Base-by-base conservation (phyloP, 345 rosid species). In the Lagerstroemia speciosa region DNA sequence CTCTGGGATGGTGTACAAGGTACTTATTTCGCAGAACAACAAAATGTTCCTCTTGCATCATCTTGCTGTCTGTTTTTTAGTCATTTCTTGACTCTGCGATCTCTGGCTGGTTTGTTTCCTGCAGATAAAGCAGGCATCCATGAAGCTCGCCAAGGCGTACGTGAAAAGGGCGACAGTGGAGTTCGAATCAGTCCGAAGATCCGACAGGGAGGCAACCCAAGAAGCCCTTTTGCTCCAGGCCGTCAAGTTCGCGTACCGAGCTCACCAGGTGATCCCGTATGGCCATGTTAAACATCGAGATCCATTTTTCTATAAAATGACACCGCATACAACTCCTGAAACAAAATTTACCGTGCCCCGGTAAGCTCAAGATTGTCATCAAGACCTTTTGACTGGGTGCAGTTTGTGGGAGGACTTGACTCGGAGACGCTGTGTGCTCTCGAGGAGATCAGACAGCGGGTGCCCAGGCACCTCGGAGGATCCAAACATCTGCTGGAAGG, bases 351-450 rank as follows among this genome's bases (percentile, higher is more conserved):
- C n/a, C n/a, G n/a, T n/a, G n/a, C n/a, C n/a, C n/a, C 29, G 29
- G 2, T 14, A 58, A 27, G 63, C n/a, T 58, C 63, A 16, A 58
- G 63, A 20, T 29, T 19, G 16, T 58, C 3, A 30, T 2, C 27
- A 26, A 26, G 17, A 69, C n/a, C 19, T 16, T 20, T 30, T 38
- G 22, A 19, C 22, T n/a, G n/a, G 45, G 19, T 73, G 76, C 86
- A 87, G 98, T 87, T 92, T 84, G 88, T 86, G 2, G 96, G 98
- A 72, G 94, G 87, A 64, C 88, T 92, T n/a, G 98, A 92, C 75
- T 85, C 94, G 38, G 96, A 92, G 81, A 87, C 98, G 12, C 45
- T 92, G 76, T 79, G 94, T 29, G 88, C 92, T 20, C 81, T 89
- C 27, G 94, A 92, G 82, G 96, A 86, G 87, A 92, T 92, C 27